Base-by-base conservation (phyloP, 805 yeast genomes). In the Ogataea kodamae region DNA sequence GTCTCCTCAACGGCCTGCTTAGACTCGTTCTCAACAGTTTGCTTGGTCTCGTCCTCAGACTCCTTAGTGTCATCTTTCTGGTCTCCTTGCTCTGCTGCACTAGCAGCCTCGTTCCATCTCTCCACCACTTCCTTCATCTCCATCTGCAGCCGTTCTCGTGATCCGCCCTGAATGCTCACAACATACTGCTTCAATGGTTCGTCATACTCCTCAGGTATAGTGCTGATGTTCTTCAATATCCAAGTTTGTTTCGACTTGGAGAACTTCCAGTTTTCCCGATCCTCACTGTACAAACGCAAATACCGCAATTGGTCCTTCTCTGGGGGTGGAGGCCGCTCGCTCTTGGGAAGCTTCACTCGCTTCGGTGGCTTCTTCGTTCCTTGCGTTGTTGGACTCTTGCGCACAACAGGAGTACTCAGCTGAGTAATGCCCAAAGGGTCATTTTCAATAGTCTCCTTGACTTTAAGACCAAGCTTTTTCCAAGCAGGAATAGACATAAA, bases 231-330 rank as follows among this genome's bases (percentile, higher is more conserved):
- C 50, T 76, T 78, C 43, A 85, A 60, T 25, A 85, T 68, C 95
- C 95, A 85, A 52, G 84, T 84, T 58, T 85, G 95, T 45, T 85
- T 84, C 64, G 80, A 89, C 50, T 85, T 85, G 39, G 87, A 79
- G 56, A 85, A 85, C 63, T 85, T 85, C 95, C 95, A 85, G 39
- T 70, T 66, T 0, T 61, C 74, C 39, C 58, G 62, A 42, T 81
- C 85, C 9, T 69, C 67, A 4, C 61, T 54, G 49, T 68, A 85
- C 34, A 72, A 78, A 37, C 73, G 68, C 46, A 84, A 59, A 51
- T 84, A 84, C 1, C 63, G 73, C 21, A 80, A 64, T 54, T 84
- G 92, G 49, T 84, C 95, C 42, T 73, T 77, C 44, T 81, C 90
- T 20, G 87, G 88, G 1, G 87, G 83, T 1, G 86, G 79, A 1